A percentile compares a stretch with the other conserved stretches of the same genome.
phyloP scores from a whole-genome alignment of 768 basidiomycete species.

The Kwoniella pini region DNA sequence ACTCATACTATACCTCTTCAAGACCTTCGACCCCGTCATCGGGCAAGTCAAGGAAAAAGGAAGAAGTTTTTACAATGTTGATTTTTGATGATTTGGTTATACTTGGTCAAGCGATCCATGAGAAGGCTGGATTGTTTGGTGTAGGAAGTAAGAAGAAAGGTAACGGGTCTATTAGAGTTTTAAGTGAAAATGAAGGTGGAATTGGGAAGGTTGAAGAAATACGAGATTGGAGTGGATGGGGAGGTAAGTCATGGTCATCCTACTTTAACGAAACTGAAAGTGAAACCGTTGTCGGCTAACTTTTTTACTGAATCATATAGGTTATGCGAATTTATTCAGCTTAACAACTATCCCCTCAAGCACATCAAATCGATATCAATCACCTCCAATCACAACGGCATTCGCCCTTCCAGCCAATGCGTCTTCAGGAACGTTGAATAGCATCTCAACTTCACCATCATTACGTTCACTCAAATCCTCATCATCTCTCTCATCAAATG shows the following conservation, averaged over 20 bases:
- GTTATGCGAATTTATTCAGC: slow-evolving; percentile 26
- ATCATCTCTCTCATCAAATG: background rate
- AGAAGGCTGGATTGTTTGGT: slow-evolving; percentile 30
- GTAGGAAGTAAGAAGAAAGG: slow-evolving; percentile 24
- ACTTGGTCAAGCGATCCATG: slow-evolving; percentile 15
- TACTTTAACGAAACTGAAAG: background rate
- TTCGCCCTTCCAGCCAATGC: slow-evolving; percentile 2
- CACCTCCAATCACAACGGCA: slow-evolving; percentile 5
- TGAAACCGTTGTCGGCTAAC: background rate
- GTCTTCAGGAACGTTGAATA: background rate
- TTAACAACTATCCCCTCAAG: slow-evolving; percentile 23
- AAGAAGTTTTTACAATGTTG: slow-evolving; percentile 36
- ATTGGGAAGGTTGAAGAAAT: slow-evolving; percentile 38
- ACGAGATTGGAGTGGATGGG: slow-evolving; percentile 39
- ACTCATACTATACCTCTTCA: background rate
- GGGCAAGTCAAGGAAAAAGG: slow-evolving; percentile 20
- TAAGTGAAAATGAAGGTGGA: slow-evolving; percentile 36
- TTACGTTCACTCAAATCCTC: slow-evolving; percentile 13
- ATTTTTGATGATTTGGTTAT: slow-evolving; percentile 48
- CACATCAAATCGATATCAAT: slow-evolving; percentile 1
- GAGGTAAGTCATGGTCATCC: slow-evolving; percentile 16
- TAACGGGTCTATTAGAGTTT: slow-evolving; percentile 19
- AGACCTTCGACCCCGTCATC: slow-evolving; percentile 11
- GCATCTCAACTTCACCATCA: slow-evolving; percentile 6
- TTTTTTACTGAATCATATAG: background rate